A percentile compares a stretch with the other conserved stretches of the same genome.
Conservation (phyloP, 2,329 filamentous ascomycete species). For the Penicillium sumatraense region DNA sequence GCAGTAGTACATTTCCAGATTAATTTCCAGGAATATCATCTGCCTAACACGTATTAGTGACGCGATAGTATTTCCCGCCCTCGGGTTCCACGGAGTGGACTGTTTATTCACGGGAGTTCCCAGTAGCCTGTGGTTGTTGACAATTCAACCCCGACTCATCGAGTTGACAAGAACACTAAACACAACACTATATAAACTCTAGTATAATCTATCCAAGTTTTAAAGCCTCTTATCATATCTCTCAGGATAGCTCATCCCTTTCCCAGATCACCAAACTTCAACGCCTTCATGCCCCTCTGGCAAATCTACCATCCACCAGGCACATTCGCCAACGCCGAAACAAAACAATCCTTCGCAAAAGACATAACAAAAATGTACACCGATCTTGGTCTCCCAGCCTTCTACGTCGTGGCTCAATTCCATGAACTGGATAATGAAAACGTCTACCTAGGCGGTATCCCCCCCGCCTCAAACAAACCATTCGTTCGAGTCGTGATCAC, state of each 20-base stretch:
- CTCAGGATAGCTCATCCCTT: neutral
- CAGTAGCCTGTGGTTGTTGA: no score
- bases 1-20: no score
- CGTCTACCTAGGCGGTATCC: constrained; percentile 17
- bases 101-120: no score
- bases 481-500: constrained; percentile 26
- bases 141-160: no score
- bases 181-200: no score
- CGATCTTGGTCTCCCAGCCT: constrained; percentile 28
- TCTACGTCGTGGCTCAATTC: constrained; percentile 37
- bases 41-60: no score
- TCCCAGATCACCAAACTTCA: neutral
- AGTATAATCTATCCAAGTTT: no score
- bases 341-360: constrained; percentile 23
- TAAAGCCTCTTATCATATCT: no score
- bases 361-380: constrained; percentile 33
- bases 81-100: no score
- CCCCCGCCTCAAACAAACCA: neutral
- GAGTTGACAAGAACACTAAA: no score
- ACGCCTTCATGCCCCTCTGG: constrained; percentile 22
- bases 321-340: constrained; percentile 12
- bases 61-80: no score
- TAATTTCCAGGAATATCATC: no score
- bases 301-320: constrained; percentile 25
- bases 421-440: constrained; percentile 11